Conservation (phyloP, 108 stramenopile species). For the Cyclotella distinguenda region DNA sequence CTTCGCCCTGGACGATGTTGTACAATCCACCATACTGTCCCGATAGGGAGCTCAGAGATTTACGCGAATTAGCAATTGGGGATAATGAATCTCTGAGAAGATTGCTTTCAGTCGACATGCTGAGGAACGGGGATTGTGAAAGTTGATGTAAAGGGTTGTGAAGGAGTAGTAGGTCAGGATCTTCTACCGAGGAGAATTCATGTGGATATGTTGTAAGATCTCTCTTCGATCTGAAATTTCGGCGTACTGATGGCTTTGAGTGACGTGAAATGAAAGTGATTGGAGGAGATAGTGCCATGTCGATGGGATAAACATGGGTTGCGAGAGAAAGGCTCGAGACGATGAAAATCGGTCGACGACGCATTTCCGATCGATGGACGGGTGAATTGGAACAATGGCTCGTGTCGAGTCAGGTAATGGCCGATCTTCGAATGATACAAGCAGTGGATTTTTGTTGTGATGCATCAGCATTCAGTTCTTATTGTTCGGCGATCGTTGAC, state of each 20-base stretch:
- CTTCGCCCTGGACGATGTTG: not conserved
- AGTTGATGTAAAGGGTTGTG: not conserved
- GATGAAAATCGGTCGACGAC: not conserved
- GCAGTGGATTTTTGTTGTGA: no score
- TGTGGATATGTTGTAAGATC: not conserved
- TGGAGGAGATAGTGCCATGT: not conserved
- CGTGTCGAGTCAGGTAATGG: no score
- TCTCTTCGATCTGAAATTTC: not conserved
- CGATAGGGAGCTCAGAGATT: not conserved
- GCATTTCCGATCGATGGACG: not conserved
- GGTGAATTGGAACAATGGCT: not conserved
- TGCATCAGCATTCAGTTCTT: no score
- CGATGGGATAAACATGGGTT: not conserved
- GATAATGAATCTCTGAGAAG: not conserved
- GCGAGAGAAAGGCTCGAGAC: not conserved
- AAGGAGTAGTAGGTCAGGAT: not conserved
- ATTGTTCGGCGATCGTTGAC: no score
- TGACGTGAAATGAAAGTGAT: not conserved
- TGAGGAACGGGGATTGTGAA: not conserved
- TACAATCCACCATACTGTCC: constrained; percentile 16
- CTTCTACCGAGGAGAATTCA: not conserved
- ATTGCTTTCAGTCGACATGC: not conserved
- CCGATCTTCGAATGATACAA: no score
- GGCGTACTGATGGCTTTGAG: not conserved
- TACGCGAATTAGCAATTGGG: not conserved